A percentile compares a stretch with the other conserved stretches of the same genome.
phyloP scores from a whole-genome alignment of 805 yeast genomes.

The Cyberlindnera amylophila region DNA sequence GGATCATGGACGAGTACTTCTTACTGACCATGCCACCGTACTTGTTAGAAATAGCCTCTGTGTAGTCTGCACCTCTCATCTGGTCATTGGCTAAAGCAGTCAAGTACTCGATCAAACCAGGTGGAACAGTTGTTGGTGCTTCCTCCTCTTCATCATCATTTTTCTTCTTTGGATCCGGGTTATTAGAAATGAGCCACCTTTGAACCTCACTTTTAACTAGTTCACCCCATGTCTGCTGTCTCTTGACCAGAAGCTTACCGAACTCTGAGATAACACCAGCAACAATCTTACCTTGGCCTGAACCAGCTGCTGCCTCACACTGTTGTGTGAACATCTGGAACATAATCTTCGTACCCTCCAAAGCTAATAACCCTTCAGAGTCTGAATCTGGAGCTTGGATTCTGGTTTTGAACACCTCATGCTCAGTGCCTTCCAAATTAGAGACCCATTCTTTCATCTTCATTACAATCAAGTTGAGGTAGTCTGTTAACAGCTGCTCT shows the following conservation, averaged over 20 bases:
- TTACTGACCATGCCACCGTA: constrained; percentile 64
- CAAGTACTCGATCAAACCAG: constrained; percentile 77
- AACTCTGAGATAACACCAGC: constrained; percentile 76
- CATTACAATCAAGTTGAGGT: constrained; percentile 60
- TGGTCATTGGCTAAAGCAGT: constrained; percentile 85
- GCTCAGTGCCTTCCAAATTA: constrained; percentile 65
- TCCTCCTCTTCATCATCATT: constrained; percentile 36
- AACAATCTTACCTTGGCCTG: constrained; percentile 75
- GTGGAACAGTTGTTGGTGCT: constrained; percentile 46
- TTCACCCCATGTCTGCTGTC: constrained; percentile 61
- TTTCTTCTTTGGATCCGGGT: constrained; percentile 22
- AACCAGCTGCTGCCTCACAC: constrained; percentile 80
- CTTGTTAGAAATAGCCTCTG: constrained; percentile 66
- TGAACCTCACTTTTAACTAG: constrained; percentile 52
- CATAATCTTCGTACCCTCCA: constrained; percentile 76
- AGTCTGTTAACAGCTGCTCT: constrained; percentile 71
- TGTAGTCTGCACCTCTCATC: constrained; percentile 61
- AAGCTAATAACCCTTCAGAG: constrained; percentile 57
- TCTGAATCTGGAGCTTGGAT: constrained; percentile 70
- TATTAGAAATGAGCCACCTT: constrained; percentile 27
- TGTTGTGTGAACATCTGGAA: constrained; percentile 86
- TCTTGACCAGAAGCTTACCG: constrained; percentile 50
- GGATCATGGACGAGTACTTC: constrained; percentile 57
- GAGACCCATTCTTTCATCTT: constrained; percentile 86
- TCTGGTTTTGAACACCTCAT: constrained; percentile 58